Conservation (phyloP, 1,284 basidiomycete species). For the Trametes pubescens region DNA sequence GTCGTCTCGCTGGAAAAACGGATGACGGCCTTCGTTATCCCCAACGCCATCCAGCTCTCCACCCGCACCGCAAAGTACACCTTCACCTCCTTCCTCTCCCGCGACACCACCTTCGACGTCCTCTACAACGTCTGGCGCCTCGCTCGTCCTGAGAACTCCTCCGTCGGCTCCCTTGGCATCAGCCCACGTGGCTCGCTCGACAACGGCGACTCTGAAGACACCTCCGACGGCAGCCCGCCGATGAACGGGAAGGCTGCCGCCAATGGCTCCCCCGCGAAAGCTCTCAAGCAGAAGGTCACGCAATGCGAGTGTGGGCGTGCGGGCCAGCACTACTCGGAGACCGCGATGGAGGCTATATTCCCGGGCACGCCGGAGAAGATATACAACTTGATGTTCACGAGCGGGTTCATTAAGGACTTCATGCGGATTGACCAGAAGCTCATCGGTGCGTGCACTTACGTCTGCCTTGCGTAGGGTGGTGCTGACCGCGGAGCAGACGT, state of each 20-base stretch:
- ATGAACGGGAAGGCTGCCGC: constrained; percentile 16
- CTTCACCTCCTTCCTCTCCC: constrained; percentile 95
- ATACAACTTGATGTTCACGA: constrained; percentile 96
- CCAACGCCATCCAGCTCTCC: constrained; percentile 94
- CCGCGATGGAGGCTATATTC: constrained; percentile 80
- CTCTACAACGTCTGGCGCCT: constrained; percentile 97
- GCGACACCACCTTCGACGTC: constrained; percentile 96
- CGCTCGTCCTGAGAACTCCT: constrained; percentile 79
- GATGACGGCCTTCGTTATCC: constrained; percentile 99
- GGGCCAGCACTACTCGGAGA: constrained; percentile 78
- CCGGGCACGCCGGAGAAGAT: constrained; percentile 95
- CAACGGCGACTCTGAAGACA: constrained; percentile 28
- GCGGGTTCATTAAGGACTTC: constrained; percentile 96
- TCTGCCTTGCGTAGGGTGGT: too few relatives aligned
- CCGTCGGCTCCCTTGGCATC: constrained; percentile 42
- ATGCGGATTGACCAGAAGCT: constrained; percentile 90
- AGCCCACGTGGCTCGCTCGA: constrained; percentile 40
- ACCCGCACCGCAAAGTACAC: constrained; percentile 88
- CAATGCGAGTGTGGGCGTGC: constrained; percentile 79
- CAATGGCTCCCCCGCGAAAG: constrained; percentile 24
- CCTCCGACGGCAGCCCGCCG: constrained; percentile 16
- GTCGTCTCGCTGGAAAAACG: constrained; percentile 93
- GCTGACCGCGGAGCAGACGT: constrained; percentile 64
- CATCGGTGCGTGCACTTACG: constrained; percentile 64
- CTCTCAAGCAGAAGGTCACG: constrained; percentile 60